phyloP scores from a whole-genome alignment of 805 yeast genomes.

The Kluyveromyces aestuarii region DNA sequence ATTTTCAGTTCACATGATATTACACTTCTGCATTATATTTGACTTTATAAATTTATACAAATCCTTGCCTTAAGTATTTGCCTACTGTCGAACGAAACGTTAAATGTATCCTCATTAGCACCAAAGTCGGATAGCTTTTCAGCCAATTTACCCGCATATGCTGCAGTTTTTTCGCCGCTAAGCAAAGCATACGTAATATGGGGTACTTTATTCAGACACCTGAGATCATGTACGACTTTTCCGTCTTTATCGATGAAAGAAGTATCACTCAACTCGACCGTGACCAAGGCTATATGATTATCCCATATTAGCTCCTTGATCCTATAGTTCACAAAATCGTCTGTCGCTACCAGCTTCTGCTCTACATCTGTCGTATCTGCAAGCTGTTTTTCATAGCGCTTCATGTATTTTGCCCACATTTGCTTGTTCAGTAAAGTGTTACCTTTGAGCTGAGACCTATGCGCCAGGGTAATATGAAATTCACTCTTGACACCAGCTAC shows the following conservation, averaged over 20 bases:
- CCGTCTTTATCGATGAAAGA: neutral
- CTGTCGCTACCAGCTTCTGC: slow-evolving; percentile 7
- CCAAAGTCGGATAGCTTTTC: slow-evolving; percentile 8
- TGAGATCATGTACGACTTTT: slow-evolving; percentile 2
- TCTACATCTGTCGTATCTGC: neutral
- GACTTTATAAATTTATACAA: slow-evolving; percentile 12
- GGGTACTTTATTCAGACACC: slow-evolving; percentile 36
- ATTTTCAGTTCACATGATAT: neutral
- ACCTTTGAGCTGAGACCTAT: slow-evolving; percentile 29
- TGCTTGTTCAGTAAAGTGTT: slow-evolving; percentile 19
- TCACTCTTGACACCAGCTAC: slow-evolving; percentile 10
- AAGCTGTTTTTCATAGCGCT: slow-evolving; percentile 13
- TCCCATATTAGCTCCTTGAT: slow-evolving; percentile 42
- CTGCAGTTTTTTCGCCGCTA: slow-evolving; percentile 36
- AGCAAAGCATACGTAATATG: slow-evolving; percentile 73
- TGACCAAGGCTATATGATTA: slow-evolving; percentile 42
- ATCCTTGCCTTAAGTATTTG: slow-evolving; percentile 11
- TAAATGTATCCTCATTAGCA: slow-evolving; percentile 1
- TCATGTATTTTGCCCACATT: slow-evolving; percentile 22
- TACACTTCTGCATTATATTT: neutral
- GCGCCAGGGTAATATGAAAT: slow-evolving; percentile 65
- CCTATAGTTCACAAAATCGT: slow-evolving; percentile 31
- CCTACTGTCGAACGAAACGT: neutral
- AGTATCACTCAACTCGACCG: slow-evolving; percentile 29
- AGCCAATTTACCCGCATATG: slow-evolving; percentile 41